These are phyloP conservation scores for Fusarium sp. DNA, from an alignment of 2,329 filamentous ascomycete genomes.

Conservation along the genomic window DNA sequence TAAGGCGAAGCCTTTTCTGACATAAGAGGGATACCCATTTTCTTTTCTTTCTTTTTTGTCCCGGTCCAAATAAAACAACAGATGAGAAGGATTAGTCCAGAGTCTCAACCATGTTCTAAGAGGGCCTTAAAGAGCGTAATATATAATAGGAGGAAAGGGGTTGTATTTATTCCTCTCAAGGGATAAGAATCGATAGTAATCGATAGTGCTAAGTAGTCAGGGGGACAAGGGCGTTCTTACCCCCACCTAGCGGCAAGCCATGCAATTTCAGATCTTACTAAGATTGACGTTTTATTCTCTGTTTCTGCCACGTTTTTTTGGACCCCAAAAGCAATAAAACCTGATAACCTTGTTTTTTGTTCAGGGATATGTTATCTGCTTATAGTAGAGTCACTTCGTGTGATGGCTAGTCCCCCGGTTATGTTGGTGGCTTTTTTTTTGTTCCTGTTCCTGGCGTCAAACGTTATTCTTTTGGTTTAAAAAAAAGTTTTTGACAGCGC, in stretches of 20 bases:
- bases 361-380: background rate
- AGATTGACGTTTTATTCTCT: conserved; percentile 5
- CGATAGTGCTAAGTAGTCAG: conserved; percentile 14
- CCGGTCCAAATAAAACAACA: background rate
- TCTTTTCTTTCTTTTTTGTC: background rate
- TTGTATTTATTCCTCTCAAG: conserved; percentile 12
- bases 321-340: background rate
- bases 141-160: conserved; percentile 12
- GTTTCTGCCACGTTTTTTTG: background rate
- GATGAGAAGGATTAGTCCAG: background rate
- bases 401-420: background rate
- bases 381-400: no score
- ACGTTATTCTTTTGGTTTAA: background rate
- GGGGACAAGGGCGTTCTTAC: conserved; percentile 12
- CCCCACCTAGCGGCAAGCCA: conserved; percentile 13
- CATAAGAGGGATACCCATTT: conserved; percentile 22
- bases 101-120: conserved; percentile 3
- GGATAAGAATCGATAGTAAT: conserved; percentile 18
- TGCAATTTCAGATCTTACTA: conserved; percentile 23
- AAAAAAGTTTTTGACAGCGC: background rate
- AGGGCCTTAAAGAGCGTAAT: conserved; percentile 3
- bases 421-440: background rate
- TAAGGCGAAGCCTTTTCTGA: conserved; percentile 17
- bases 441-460: background rate
- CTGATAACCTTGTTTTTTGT: background rate